These are phyloP conservation scores for Ceratobasidium sp. DNA, from an alignment of 1,284 basidiomycete genomes.

Conservation along the genomic window DNA sequence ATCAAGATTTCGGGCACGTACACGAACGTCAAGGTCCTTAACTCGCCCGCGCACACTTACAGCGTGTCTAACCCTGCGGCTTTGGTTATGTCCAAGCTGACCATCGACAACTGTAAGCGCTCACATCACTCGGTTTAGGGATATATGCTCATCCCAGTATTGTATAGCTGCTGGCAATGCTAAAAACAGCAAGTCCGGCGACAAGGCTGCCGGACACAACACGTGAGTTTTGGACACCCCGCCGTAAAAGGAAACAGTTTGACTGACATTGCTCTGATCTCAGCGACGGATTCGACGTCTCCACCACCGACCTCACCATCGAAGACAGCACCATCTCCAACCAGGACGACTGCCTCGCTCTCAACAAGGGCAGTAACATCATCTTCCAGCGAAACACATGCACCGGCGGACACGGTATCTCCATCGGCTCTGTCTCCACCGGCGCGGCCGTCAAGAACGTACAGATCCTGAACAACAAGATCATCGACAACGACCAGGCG, in stretches of 20 bases:
- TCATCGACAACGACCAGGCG: constrained; percentile 47
- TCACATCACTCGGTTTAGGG: no score
- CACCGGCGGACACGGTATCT: constrained; percentile 48
- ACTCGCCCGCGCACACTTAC: constrained; percentile 58
- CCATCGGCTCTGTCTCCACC: constrained; percentile 47
- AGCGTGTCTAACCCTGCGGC: constrained; percentile 54
- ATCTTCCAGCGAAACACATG: constrained; percentile 47
- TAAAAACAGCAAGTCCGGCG: constrained; percentile 60
- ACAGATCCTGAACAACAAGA: constrained; percentile 46
- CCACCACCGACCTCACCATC: constrained; percentile 43
- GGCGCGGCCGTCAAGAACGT: constrained; percentile 47
- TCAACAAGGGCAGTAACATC: constrained; percentile 48
- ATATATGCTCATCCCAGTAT: no score
- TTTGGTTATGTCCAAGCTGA: constrained; percentile 53
- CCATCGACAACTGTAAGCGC: constrained; percentile 57
- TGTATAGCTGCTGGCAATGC: constrained; percentile 54
- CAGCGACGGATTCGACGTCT: constrained; percentile 42
- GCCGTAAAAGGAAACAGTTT: background rate
- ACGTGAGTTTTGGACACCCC: constrained; percentile 56
- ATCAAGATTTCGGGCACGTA: constrained; percentile 66
- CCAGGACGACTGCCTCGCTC: constrained; percentile 48
- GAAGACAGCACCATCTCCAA: constrained; percentile 48
- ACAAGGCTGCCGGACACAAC: constrained; percentile 56
- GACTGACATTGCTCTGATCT: background rate
- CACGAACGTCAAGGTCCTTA: constrained; percentile 58